A percentile compares a stretch with the other conserved stretches of the same genome.
Evolutionary conservation across 2,329 filamentous ascomycete genomes (phyloP).

Genomic region (Purpureocillium takamizusanense): DNA sequence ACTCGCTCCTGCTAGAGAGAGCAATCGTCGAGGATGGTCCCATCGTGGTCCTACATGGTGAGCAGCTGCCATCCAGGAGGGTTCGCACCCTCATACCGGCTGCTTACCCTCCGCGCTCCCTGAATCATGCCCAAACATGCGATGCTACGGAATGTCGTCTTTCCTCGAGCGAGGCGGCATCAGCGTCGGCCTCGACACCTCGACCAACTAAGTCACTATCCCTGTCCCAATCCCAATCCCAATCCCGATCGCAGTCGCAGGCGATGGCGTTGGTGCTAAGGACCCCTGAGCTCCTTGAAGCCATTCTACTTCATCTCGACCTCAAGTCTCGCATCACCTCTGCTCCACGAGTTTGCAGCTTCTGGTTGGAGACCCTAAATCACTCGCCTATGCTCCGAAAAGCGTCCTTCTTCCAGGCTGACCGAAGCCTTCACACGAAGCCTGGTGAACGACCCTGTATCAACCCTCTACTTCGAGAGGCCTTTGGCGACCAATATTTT

Average conservation of each 20-base stretch:
- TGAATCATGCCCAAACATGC: constrained; percentile 2
- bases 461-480: constrained; percentile 10
- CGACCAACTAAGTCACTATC: constrained; percentile 1
- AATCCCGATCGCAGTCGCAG: neutral
- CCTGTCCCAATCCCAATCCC: neutral
- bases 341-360: constrained; percentile 1
- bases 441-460: constrained; percentile 1
- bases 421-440: constrained; percentile 1
- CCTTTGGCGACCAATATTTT: constrained; percentile 12
- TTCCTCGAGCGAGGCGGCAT: constrained; percentile 1
- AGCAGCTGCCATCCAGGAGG: constrained; percentile 2
- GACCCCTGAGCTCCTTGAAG: constrained; percentile 1
- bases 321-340: constrained; percentile 1
- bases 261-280: neutral
- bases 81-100: constrained; percentile 2
- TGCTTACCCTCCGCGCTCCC: constrained; percentile 2
- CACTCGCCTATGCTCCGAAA: constrained; percentile 2
- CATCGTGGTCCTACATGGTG: constrained; percentile 1
- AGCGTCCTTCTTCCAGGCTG: constrained; percentile 2
- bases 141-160: constrained; percentile 1
- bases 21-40: constrained; percentile 2
- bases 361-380: constrained; percentile 2
- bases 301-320: constrained; percentile 2
- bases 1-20: constrained; percentile 1
- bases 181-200: constrained; percentile 1